Percentiles rank a stretch among this genome's conserved stretches.
phyloP scores from a whole-genome alignment of 2,329 filamentous ascomycete genomes.

The Cadophora gregata region DNA sequence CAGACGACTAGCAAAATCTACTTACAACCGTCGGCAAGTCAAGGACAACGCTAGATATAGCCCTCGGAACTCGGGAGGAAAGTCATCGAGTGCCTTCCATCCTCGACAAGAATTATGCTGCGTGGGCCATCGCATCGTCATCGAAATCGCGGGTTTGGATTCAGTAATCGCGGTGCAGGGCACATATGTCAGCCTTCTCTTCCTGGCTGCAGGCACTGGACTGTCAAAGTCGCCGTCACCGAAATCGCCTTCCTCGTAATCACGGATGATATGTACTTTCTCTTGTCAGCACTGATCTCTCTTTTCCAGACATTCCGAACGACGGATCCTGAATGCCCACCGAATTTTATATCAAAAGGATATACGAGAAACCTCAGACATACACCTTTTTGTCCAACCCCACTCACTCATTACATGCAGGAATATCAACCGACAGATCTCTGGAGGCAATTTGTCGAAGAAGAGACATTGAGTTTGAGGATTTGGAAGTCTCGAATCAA shows the following conservation, averaged over 20 bases:
- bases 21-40: slow-evolving; percentile 9
- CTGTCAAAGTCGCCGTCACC: not conserved
- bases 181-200: slow-evolving; percentile 11
- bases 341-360: too few species aligned
- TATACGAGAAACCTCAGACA: not conserved
- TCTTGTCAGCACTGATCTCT: not conserved
- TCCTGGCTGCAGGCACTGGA: not conserved
- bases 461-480: not conserved
- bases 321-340: not conserved
- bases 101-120: slow-evolving; percentile 17
- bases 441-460: not conserved
- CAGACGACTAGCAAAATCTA: not conserved
- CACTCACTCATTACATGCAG: slow-evolving; percentile 10
- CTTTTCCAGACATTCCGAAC: not conserved
- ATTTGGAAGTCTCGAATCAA: not conserved
- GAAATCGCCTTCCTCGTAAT: slow-evolving; percentile 5
- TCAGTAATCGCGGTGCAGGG: not conserved
- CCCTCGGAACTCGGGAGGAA: not conserved
- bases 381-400: slow-evolving; percentile 12
- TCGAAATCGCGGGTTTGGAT: not conserved
- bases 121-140: slow-evolving; percentile 9
- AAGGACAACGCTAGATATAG: slow-evolving; percentile 6
- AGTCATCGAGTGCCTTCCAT: not conserved
- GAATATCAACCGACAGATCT: not conserved
- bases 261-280: slow-evolving; percentile 12